Evolutionary conservation across 1,284 basidiomycete species (phyloP), one percentile per base, ranked within the genome.

Genomic region (Phylloboletellus chloephorus): DNA sequence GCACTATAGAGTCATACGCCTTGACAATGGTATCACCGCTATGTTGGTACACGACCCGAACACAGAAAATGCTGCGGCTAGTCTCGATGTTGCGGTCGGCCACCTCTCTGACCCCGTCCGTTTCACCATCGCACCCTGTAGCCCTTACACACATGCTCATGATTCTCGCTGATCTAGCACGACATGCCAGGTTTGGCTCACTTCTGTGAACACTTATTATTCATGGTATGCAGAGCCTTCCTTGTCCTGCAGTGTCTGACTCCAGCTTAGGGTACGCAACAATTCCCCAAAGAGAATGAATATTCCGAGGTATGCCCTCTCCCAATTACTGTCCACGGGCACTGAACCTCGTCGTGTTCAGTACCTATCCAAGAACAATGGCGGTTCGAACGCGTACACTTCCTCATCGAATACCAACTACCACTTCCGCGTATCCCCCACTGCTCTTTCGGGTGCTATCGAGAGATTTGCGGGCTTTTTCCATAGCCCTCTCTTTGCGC

Each of bases 381-480:
- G 96, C 15, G 67, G 69, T 46, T 94, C 91, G 3, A 99, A 98
- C 62, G 96, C 96, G 3, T 98, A 83, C 66, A 98, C 96, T 0
- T 83, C 88, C 3, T 86, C 94, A 43, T 83, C 86, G 16, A 91
- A 95, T 62, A 98, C 96, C 23, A 96, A 94, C 65, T 96, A 92
- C 61, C 85, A 82, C 67, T 98, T 98, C 67, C 89, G 79, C 55
- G 89, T 98, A 30, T 79, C 86, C n/a, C 87, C 91, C 2, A 67
- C 79, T n/a, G 86, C 88, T 17, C 77, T 98, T 4, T 66, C 76
- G 3, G 87, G 85, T 30, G 93, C 95, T 1, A 74, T 99, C 7
- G 79, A 90, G 52, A 85, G 94, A 21, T 98, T 98, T 64, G 76
- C 94, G 0, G 85, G 83, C 2, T 98, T 98, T 72, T 98, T 99